Conservation (phyloP, 1,139 yeast genomes). For the Lodderomyces elongisporus region DNA sequence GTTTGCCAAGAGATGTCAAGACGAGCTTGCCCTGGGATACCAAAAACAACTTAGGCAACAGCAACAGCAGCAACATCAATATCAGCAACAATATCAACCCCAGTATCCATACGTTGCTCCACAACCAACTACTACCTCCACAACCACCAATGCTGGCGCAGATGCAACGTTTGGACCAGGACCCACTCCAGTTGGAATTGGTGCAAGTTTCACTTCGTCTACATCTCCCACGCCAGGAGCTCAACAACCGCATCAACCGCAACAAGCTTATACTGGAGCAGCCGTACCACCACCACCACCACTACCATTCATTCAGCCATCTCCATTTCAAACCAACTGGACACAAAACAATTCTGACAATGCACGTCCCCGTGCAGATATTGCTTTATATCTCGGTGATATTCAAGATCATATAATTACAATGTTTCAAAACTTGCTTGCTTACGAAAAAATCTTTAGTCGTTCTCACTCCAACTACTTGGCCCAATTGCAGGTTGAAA, state of each 20-base stretch:
- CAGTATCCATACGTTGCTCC: constrained; percentile 18
- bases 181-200: not conserved
- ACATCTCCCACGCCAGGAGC: not conserved
- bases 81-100: constrained; percentile 4
- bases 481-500: constrained; percentile 91
- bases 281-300: not conserved
- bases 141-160: not conserved
- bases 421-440: constrained; percentile 84
- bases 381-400: constrained; percentile 88
- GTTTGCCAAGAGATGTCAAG: constrained; percentile 96
- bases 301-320: constrained; percentile 3
- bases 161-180: not conserved
- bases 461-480: constrained; percentile 88
- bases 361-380: constrained; percentile 75
- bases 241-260: too few relatives aligned
- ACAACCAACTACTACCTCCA: not conserved
- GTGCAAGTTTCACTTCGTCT: not conserved
- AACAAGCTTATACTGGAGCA: too few relatives aligned
- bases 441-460: constrained; percentile 89
- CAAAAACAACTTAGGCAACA: constrained; percentile 19
- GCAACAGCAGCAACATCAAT: constrained; percentile 4
- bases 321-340: constrained; percentile 4
- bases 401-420: constrained; percentile 96
- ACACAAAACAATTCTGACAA: constrained; percentile 13
- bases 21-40: constrained; percentile 24